phyloP scores from a whole-genome alignment of 2,329 filamentous ascomycete species.

The Akanthomyces lecanii region DNA sequence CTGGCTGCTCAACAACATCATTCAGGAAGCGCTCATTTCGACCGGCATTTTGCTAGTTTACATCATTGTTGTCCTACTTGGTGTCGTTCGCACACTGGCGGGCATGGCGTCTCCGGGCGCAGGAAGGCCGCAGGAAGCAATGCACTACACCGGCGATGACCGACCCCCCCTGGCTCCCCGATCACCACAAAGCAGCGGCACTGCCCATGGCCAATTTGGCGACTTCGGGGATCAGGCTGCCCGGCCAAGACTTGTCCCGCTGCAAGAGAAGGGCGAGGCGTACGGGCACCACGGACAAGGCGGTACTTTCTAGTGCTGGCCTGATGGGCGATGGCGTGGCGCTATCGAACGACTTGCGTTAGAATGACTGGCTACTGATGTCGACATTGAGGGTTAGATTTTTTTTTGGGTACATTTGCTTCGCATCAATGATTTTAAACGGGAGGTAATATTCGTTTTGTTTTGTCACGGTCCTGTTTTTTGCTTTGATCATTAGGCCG shows the following conservation, averaged over 20 bases:
- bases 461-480: background rate
- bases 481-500: background rate
- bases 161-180: constrained; percentile 27
- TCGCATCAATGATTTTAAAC: background rate
- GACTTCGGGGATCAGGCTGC: constrained; percentile 28
- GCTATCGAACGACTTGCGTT: background rate
- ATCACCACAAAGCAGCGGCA: constrained; percentile 21
- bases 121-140: constrained; percentile 49
- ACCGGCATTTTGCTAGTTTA: constrained; percentile 70
- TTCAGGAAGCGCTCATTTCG: constrained; percentile 77
- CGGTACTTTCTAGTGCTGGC: background rate
- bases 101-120: constrained; percentile 58
- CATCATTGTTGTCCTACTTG: constrained; percentile 71
- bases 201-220: constrained; percentile 21
- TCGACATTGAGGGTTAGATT: background rate
- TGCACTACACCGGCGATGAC: constrained; percentile 32
- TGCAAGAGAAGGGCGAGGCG: constrained; percentile 33
- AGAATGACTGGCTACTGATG: background rate
- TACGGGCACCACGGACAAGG: constrained; percentile 31
- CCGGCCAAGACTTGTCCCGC: constrained; percentile 24
- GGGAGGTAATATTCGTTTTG: background rate
- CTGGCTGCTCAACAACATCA: constrained; percentile 63
- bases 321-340: background rate
- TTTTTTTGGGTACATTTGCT: background rate
- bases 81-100: constrained; percentile 61